Conservation (phyloP, 2,329 filamentous ascomycete genomes). For the Botrytis byssoidea region DNA sequence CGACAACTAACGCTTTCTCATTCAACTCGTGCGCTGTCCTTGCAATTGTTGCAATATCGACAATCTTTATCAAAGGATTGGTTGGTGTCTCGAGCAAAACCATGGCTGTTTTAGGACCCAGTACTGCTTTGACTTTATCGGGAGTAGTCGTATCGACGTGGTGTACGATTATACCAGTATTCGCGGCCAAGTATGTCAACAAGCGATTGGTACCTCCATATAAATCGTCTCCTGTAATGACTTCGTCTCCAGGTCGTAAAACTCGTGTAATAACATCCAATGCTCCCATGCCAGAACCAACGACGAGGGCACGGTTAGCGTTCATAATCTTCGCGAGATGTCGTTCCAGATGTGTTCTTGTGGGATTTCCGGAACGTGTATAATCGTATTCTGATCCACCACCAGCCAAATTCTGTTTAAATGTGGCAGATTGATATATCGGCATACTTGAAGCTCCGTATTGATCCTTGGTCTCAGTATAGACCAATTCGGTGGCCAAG, state of each 20-base stretch:
- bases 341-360: constrained; percentile 89
- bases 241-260: constrained; percentile 89
- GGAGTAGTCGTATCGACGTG: constrained; percentile 91
- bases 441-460: constrained; percentile 95
- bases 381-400: constrained; percentile 94
- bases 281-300: constrained; percentile 96
- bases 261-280: constrained; percentile 93
- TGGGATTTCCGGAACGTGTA: constrained; percentile 95
- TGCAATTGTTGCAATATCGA: constrained; percentile 83
- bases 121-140: constrained; percentile 64
- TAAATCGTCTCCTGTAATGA: constrained; percentile 93
- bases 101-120: constrained; percentile 86
- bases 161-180: constrained; percentile 89
- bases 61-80: constrained; percentile 97
- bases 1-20: constrained; percentile 76
- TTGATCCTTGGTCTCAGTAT: constrained; percentile 93
- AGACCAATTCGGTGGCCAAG: constrained; percentile 92
- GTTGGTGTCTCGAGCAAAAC: constrained; percentile 94
- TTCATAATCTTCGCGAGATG: constrained; percentile 99
- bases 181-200: constrained; percentile 84
- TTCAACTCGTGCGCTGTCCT: constrained; percentile 74
- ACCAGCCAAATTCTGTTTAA: constrained; percentile 82
- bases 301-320: constrained; percentile 83
- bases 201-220: constrained; percentile 95
- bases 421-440: constrained; percentile 97